Base-by-base conservation (phyloP, 2,329 filamentous ascomycete species). In the Colletotrichum lentis region DNA sequence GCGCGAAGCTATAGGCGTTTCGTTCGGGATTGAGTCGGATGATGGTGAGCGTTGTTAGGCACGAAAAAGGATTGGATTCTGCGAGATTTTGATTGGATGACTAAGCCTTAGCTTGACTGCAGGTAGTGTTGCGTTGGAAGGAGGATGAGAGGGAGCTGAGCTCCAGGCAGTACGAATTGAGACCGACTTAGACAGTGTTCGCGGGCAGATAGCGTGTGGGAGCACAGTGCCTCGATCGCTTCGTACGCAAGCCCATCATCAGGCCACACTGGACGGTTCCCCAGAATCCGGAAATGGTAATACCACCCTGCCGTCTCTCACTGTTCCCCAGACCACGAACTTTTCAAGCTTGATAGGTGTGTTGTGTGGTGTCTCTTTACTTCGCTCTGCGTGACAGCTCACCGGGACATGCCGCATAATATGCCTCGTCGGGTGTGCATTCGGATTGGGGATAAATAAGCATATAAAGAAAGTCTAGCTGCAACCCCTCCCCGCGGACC, bases 11-110 rank as follows among this genome's bases (percentile, higher is more conserved):
- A 61, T 65, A 44, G 66, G 66, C 62, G 62, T 55, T 69, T 66
- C 62, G 62, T 69, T 58, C 65, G 65, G 73, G 74, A 67, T 73
- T 73, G 71, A 71, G 62, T 77, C 74, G 76, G 76, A 76, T 71
- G 71, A 76, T 76, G 65, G 53, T 43, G 44, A 60, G 62, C 65
- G 62, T 64, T 60, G 67, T 53, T 56, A 57, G 62, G 66, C 50
- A 63, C 64, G 68, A 71, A 64, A 66, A 65, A 66, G 65, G 64
- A 71, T 71, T 71, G 70, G 68, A 68, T 70, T 64, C 67, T 71
- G 69, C 68, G 68, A 68, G 64, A 65, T 64, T 72, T 64, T 72
- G 69, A 63, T 69, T 67, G 64, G 69, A 69, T 72, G 71, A 72
- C 70, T 72, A 71, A 72, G 70, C 68, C 18, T 46, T 44, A 67